Percentiles rank a stretch among this genome's conserved stretches.
Conservation (phyloP, 208 protist species). For the Leishmania aethiopica region DNA sequence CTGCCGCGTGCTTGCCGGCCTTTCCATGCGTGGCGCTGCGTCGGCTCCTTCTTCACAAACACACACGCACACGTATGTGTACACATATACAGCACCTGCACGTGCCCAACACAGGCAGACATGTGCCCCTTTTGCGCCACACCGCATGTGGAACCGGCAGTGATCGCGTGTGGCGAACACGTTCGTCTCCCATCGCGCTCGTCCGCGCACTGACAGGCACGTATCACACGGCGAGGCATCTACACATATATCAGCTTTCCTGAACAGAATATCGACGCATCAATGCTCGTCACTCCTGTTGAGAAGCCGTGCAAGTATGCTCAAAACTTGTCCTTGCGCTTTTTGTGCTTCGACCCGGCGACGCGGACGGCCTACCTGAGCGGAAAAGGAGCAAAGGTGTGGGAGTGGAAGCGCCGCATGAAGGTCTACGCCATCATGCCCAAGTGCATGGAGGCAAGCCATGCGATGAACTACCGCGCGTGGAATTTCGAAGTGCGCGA, state of each 20-base stretch:
- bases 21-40: too few relatives aligned
- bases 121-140: too few relatives aligned
- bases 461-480: slow-evolving; percentile 27
- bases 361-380: slow-evolving; percentile 53
- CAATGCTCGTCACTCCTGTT: slow-evolving; percentile 37
- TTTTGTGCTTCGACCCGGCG: slow-evolving; percentile 40
- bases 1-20: too few relatives aligned
- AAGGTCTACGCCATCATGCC: slow-evolving; percentile 40
- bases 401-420: slow-evolving; percentile 49
- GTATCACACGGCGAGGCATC: too few relatives aligned
- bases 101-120: too few relatives aligned
- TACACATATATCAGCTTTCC: not conserved
- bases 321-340: slow-evolving; percentile 27
- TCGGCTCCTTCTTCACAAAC: too few relatives aligned
- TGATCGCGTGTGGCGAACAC: too few relatives aligned
- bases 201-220: too few relatives aligned
- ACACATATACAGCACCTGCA: too few relatives aligned
- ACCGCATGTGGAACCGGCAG: too few relatives aligned
- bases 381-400: slow-evolving; percentile 29
- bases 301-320: slow-evolving; percentile 49
- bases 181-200: too few relatives aligned
- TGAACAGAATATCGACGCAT: not conserved
- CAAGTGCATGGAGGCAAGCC: slow-evolving; percentile 6
- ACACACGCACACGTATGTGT: too few relatives aligned
- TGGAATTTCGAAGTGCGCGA: slow-evolving; percentile 27